Conservation (phyloP, 768 basidiomycete species). For the Kwoniella heveanensis region DNA sequence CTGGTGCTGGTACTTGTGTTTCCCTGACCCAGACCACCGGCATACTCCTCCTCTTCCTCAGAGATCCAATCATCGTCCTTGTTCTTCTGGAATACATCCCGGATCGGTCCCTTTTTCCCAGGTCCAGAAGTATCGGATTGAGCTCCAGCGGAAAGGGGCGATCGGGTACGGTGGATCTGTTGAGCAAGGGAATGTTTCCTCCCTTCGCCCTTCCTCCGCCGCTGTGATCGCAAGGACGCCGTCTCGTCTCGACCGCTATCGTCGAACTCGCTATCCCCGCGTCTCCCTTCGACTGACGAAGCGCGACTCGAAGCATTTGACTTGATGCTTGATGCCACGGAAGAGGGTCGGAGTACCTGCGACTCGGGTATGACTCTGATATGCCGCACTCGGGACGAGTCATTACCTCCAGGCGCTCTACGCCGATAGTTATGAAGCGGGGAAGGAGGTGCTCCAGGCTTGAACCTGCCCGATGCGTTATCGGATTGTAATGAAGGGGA, state of each 20-base stretch:
- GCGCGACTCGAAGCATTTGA: slow-evolving; percentile 70
- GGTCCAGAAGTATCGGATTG: slow-evolving; percentile 45
- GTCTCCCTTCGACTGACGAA: slow-evolving; percentile 63
- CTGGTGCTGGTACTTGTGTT: slow-evolving; percentile 1
- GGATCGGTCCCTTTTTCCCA: slow-evolving; percentile 31
- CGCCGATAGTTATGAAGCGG: slow-evolving; percentile 77
- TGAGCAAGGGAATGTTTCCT: slow-evolving; percentile 25
- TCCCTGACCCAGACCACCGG: slow-evolving; percentile 54
- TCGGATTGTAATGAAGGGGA: slow-evolving; percentile 70
- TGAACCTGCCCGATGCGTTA: slow-evolving; percentile 62
- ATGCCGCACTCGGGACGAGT: slow-evolving; percentile 67
- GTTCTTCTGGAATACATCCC: slow-evolving; percentile 55
- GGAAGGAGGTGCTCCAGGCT: slow-evolving; percentile 65
- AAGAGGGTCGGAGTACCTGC: slow-evolving; percentile 65
- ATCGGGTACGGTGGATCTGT: slow-evolving; percentile 70
- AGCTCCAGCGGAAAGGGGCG: slow-evolving; percentile 59
- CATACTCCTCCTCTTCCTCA: slow-evolving; percentile 51
- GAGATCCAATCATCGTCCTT: slow-evolving; percentile 57
- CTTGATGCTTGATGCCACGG: slow-evolving; percentile 73
- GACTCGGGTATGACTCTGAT: slow-evolving; percentile 45
- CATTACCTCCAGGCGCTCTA: slow-evolving; percentile 70
- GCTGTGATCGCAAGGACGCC: slow-evolving; percentile 59
- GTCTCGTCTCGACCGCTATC: slow-evolving; percentile 50
- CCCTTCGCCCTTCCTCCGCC: slow-evolving; percentile 45
- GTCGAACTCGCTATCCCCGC: slow-evolving; percentile 58